phyloP scores from a whole-genome alignment of 139 green algal genomes.

The Microglena sp. region DNA sequence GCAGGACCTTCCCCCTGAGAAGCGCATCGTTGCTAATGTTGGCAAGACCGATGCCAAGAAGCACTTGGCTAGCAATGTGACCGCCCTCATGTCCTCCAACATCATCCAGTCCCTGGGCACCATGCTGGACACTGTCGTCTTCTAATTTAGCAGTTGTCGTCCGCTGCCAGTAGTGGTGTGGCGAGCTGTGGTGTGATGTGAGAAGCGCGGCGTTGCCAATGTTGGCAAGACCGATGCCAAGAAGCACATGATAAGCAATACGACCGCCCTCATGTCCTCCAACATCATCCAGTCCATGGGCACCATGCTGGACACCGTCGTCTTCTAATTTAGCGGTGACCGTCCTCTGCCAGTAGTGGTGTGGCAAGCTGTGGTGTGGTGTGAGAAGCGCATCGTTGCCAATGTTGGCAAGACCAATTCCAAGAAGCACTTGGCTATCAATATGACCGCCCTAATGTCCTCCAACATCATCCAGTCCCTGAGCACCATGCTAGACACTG shows the following conservation, averaged over 20 bases:
- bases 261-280: conserved; percentile 67
- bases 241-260: conserved; percentile 77
- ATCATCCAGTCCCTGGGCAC: conserved; percentile 82
- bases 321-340: too few species aligned
- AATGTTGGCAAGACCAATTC: conserved; percentile 90
- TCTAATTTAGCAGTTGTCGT: conserved; percentile 63
- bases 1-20: conserved; percentile 65
- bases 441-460: conserved; percentile 68
- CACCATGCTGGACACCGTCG: conserved; percentile 91
- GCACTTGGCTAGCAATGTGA: conserved; percentile 68
- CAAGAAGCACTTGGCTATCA: conserved; percentile 85
- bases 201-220: conserved; percentile 77
- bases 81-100: conserved; percentile 82
- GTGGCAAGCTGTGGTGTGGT: too few species aligned
- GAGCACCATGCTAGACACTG: conserved; percentile 92
- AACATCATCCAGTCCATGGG: conserved; percentile 89
- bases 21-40: conserved; percentile 79
- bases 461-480: conserved; percentile 93
- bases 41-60: conserved; percentile 96
- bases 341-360: too few species aligned
- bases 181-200: too few species aligned
- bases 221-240: conserved; percentile 92
- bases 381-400: conserved; percentile 80
- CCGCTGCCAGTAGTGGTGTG: too few species aligned
- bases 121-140: conserved; percentile 95